Percentiles rank a stretch among this genome's conserved stretches.
These are phyloP conservation scores for Meyerozyma smithsonii DNA, from an alignment of 1,139 yeast genomes.

Conservation along the genomic window DNA sequence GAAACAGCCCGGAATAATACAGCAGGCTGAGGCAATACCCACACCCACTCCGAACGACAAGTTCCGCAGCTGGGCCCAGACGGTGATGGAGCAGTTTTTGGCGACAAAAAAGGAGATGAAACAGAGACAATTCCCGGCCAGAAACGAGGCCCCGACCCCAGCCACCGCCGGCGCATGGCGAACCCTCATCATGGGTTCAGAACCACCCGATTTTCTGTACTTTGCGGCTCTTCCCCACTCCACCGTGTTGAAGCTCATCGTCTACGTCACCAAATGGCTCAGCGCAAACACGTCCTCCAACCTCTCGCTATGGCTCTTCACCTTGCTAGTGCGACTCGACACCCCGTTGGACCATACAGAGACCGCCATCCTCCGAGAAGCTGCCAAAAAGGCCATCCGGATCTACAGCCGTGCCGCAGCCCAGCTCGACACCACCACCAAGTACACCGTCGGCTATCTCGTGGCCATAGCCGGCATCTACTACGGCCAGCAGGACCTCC, in stretches of 20 bases:
- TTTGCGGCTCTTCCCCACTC: slow-evolving; percentile 27
- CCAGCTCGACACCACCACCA: slow-evolving; percentile 8
- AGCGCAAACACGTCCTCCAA: slow-evolving; percentile 25
- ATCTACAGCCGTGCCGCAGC: slow-evolving; percentile 11
- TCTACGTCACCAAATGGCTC: slow-evolving; percentile 37
- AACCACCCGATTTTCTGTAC: slow-evolving; percentile 25
- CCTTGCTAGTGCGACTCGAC: slow-evolving; percentile 31
- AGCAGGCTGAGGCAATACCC: too few species aligned
- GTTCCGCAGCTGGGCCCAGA: slow-evolving; percentile 3
- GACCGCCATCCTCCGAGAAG: slow-evolving; percentile 30
- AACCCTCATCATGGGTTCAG: slow-evolving; percentile 19
- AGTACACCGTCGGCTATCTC: slow-evolving; percentile 30
- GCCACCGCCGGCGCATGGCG: slow-evolving; percentile 31
- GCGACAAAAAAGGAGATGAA: slow-evolving; percentile 6
- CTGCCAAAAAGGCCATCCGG: slow-evolving; percentile 37
- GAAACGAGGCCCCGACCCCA: slow-evolving; percentile 12
- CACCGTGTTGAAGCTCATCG: slow-evolving; percentile 30
- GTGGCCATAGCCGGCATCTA: slow-evolving; percentile 29
- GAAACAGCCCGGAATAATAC: too few species aligned
- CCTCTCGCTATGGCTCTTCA: slow-evolving; percentile 37
- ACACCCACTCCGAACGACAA: neutral
- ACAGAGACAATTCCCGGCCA: slow-evolving; percentile 2
- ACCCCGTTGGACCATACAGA: slow-evolving; percentile 30
- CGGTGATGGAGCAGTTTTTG: slow-evolving; percentile 7
- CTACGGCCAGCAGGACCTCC: slow-evolving; percentile 36